These are phyloP conservation scores for Trichoderma sp. DNA, from an alignment of 2,329 filamentous ascomycete genomes.

Conservation along the genomic window DNA sequence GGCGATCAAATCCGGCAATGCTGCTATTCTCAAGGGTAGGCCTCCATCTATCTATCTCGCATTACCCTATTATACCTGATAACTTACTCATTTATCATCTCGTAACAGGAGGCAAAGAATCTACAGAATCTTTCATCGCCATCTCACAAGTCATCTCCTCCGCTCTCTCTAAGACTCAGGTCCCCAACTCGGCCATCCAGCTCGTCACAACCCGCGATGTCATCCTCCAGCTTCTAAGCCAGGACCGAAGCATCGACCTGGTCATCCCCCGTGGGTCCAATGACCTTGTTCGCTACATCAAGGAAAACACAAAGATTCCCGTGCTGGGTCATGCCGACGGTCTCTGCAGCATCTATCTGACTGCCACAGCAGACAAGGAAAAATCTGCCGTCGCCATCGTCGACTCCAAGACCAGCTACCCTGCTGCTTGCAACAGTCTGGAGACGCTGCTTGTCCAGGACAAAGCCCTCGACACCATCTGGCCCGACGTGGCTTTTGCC, in stretches of 20 bases:
- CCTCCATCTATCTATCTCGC: neutral
- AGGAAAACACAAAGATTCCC: conserved; percentile 86
- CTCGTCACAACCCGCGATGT: conserved; percentile 91
- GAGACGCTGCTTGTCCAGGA: conserved; percentile 88
- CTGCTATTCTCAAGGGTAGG: conserved; percentile 85
- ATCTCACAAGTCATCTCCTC: conserved; percentile 82
- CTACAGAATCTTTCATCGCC: conserved; percentile 87
- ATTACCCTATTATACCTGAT: neutral
- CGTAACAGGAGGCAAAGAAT: conserved; percentile 80
- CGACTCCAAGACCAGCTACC: conserved; percentile 92
- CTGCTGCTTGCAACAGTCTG: conserved; percentile 91
- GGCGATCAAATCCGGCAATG: conserved; percentile 95
- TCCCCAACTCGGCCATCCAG: conserved; percentile 85
- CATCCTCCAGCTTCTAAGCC: conserved; percentile 80
- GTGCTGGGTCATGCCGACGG: conserved; percentile 96
- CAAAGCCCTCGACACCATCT: conserved; percentile 61
- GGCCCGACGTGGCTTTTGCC: conserved; percentile 71
- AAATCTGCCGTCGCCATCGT: conserved; percentile 76
- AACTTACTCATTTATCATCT: neutral
- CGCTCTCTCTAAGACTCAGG: conserved; percentile 68
- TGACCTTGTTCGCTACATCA: conserved; percentile 86
- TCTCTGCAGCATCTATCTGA: conserved; percentile 82
- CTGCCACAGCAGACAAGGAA: conserved; percentile 68
- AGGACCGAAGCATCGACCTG: conserved; percentile 87
- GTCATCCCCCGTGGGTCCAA: conserved; percentile 92